These are phyloP conservation scores for Schwanniomyces polymorphus DNA, from an alignment of 805 yeast genomes.

Conservation along the genomic window DNA sequence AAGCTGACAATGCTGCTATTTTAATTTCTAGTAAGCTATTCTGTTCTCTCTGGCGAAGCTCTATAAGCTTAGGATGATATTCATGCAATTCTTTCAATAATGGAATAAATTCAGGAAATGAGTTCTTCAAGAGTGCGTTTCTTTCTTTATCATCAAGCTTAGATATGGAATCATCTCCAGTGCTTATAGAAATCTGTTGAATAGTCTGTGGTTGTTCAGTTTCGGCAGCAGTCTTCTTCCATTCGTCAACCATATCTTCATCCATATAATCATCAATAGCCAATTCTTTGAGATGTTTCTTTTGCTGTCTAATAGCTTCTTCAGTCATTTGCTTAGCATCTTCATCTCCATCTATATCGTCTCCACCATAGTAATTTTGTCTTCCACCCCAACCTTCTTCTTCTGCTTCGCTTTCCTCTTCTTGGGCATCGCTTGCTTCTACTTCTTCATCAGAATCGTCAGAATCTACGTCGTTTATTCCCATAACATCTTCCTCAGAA, in stretches of 20 bases:
- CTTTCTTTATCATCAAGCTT: conserved; percentile 54
- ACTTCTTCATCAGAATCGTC: conserved; percentile 40
- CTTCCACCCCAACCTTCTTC: conserved; percentile 47
- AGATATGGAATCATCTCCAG: conserved; percentile 33
- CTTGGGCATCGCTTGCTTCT: conserved; percentile 22
- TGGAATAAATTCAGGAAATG: conserved; percentile 85
- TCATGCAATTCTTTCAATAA: conserved; percentile 58
- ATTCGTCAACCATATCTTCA: conserved; percentile 76
- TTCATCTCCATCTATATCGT: conserved; percentile 69
- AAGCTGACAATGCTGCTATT: conserved; percentile 70
- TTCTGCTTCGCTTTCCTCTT: conserved; percentile 25
- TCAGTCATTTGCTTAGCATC: conserved; percentile 76
- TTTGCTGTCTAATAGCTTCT: conserved; percentile 87
- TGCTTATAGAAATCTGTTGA: conserved; percentile 29
- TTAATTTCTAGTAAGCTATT: conserved; percentile 49
- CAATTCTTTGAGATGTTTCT: conserved; percentile 67
- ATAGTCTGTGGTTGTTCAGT: conserved; percentile 2
- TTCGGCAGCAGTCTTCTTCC: conserved; percentile 60
- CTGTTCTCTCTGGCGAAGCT: conserved; percentile 11
- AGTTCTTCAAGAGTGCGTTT: conserved; percentile 51
- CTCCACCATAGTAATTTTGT: conserved; percentile 59
- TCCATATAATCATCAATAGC: conserved; percentile 63
- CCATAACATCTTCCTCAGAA: conserved; percentile 58
- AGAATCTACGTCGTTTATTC: conserved; percentile 9
- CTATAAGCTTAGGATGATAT: conserved; percentile 15